Evolutionary conservation across 1,284 basidiomycete species (phyloP).

Genomic region (Singerocomus inundabilis): DNA sequence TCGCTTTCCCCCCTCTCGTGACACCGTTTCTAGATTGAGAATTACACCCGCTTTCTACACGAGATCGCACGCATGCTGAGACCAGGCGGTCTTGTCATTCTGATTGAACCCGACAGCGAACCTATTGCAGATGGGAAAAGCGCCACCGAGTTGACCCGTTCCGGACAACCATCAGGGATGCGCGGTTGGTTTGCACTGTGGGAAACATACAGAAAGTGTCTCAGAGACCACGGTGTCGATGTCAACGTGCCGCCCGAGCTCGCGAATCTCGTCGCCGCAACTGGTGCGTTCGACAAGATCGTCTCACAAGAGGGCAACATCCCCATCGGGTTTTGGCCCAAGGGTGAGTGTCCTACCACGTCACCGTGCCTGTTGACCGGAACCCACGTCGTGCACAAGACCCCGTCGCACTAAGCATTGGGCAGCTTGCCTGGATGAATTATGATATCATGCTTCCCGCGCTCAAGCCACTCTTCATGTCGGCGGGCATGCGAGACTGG

Average conservation of each 20-base stretch:
- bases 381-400: constrained; percentile 22
- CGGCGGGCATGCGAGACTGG: constrained; percentile 48
- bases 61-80: constrained; percentile 63
- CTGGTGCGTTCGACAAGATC: constrained; percentile 50
- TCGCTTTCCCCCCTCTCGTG: constrained; percentile 7
- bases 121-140: constrained; percentile 47
- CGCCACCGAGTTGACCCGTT: constrained; percentile 36
- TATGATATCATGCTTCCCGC: constrained; percentile 63
- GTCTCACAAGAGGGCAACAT: constrained; percentile 50
- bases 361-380: constrained; percentile 3
- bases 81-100: constrained; percentile 64
- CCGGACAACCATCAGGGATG: constrained; percentile 40
- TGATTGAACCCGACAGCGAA: constrained; percentile 57
- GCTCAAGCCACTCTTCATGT: constrained; percentile 56
- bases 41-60: constrained; percentile 57
- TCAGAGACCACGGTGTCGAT: constrained; percentile 52
- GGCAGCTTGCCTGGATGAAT: constrained; percentile 68
- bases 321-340: constrained; percentile 61
- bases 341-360: constrained; percentile 36
- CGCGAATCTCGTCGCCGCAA: constrained; percentile 43
- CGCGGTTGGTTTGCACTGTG: constrained; percentile 61
- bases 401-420: constrained; percentile 50
- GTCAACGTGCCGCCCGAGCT: constrained; percentile 54
- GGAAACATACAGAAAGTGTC: constrained; percentile 55
- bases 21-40: constrained; percentile 45